phyloP scores from a whole-genome alignment of 179 eudicot genomes.

The Beta lomatogona region DNA sequence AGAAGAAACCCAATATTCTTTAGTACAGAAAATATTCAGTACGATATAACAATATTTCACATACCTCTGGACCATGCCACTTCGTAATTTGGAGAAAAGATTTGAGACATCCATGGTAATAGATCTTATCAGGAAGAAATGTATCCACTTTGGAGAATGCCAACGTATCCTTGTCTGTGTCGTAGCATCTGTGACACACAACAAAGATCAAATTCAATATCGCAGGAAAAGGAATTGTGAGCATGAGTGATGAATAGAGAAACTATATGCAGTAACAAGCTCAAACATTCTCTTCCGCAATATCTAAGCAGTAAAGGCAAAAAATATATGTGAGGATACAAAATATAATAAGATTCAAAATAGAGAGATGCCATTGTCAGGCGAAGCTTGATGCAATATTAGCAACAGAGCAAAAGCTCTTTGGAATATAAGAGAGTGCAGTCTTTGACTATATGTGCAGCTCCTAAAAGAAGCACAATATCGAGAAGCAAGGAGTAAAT shows the following conservation, averaged over 20 bases:
- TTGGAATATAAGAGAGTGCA: neutral
- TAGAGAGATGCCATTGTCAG: neutral
- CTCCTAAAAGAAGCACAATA: neutral
- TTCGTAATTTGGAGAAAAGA: constrained; percentile 87
- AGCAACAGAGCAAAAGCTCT: neutral
- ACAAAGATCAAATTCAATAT: constrained; percentile 14
- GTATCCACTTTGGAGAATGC: constrained; percentile 89
- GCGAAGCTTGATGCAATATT: neutral
- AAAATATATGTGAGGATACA: no score
- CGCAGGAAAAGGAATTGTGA: neutral
- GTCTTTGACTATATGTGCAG: neutral
- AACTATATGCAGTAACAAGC: neutral
- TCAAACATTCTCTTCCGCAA: neutral
- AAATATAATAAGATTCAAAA: neutral
- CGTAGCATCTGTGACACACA: constrained; percentile 67
- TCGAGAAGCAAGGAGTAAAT: neutral
- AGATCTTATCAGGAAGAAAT: constrained; percentile 77
- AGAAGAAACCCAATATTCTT: neutral
- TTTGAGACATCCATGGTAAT: constrained; percentile 98
- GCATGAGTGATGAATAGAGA: neutral
- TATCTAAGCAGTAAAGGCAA: neutral
- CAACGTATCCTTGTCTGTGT: constrained; percentile 75
- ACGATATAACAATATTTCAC: neutral
- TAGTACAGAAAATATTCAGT: neutral
- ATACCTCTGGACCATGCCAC: constrained; percentile 99